Conservation (phyloP, 345 rosid genomes). For the Heritiera littoralis region DNA sequence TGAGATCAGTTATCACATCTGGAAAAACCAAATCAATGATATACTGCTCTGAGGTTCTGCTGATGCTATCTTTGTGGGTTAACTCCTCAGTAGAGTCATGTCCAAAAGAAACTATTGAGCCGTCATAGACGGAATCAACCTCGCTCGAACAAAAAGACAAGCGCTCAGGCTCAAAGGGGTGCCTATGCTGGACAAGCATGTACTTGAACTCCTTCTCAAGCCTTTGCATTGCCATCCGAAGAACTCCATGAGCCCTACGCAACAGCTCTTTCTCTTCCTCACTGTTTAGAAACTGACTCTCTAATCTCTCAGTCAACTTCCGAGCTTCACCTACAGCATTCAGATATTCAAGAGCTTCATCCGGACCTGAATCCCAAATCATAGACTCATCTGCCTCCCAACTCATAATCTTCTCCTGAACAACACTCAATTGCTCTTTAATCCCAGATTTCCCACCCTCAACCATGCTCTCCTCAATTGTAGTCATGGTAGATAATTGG, state of each 20-base stretch:
- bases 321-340: slow-evolving; percentile 57
- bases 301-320: slow-evolving; percentile 57
- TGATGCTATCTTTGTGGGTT: slow-evolving; percentile 48
- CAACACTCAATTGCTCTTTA: slow-evolving; percentile 47
- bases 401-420: slow-evolving; percentile 66
- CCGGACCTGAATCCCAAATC: slow-evolving; percentile 69
- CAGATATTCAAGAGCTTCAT: slow-evolving; percentile 54
- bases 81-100: slow-evolving; percentile 69
- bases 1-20: slow-evolving; percentile 64
- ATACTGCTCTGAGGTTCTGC: slow-evolving; percentile 57
- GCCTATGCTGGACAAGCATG: slow-evolving; percentile 64
- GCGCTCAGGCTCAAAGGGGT: slow-evolving; percentile 68
- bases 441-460: slow-evolving; percentile 41
- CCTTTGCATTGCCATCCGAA: slow-evolving; percentile 82
- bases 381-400: slow-evolving; percentile 72
- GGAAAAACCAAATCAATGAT: slow-evolving; percentile 68
- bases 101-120: slow-evolving; percentile 53
- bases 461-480: slow-evolving; percentile 31
- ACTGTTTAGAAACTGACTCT: slow-evolving; percentile 31
- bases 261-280: slow-evolving; percentile 44
- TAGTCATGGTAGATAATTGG: slow-evolving; percentile 53
- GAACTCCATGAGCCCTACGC: slow-evolving; percentile 68
- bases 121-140: slow-evolving; percentile 53
- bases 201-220: slow-evolving; percentile 84
- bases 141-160: slow-evolving; percentile 68